A percentile compares a stretch with the other conserved stretches of the same genome.
Conservation (phyloP, 129 eudicot species). For the Centaurea solstitialis region DNA sequence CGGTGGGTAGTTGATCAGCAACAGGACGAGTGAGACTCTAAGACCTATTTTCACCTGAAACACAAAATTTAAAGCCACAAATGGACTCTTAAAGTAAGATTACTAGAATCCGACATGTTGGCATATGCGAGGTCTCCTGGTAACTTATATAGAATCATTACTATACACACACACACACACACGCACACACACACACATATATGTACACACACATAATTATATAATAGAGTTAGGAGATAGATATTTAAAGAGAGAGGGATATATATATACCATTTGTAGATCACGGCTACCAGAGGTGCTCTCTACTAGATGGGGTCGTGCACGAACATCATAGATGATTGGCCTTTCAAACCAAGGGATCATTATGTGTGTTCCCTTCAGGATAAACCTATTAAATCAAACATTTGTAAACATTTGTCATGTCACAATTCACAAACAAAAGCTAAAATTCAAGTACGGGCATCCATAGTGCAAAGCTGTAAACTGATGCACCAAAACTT, state of each 20-base stretch:
- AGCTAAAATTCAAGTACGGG: not conserved
- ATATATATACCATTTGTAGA: constrained; percentile 44
- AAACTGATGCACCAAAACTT: not conserved
- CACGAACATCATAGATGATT: constrained; percentile 55
- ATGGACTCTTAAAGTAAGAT: not conserved
- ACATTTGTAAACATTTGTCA: not conserved
- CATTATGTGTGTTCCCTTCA: constrained; percentile 57
- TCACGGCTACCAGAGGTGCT: constrained; percentile 65
- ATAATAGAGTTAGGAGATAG: not conserved
- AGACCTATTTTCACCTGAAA: constrained; percentile 54
- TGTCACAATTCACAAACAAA: not conserved
- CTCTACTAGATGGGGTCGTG: constrained; percentile 60
- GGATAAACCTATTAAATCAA: constrained; percentile 45
- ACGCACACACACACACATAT: not conserved
- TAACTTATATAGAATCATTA: not conserved
- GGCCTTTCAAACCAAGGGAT: constrained; percentile 63
- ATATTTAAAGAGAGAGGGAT: not conserved
- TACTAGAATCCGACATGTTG: not conserved
- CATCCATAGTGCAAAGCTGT: not conserved
- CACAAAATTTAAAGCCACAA: not conserved
- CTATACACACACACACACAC: not conserved
- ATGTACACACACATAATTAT: not conserved
- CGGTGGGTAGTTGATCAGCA: constrained; percentile 35
- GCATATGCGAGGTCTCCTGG: not conserved
- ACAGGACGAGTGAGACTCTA: constrained; percentile 53